A percentile compares a stretch with the other conserved stretches of the same genome.
phyloP scores from a whole-genome alignment of 2,329 filamentous ascomycete genomes.

The Colletotrichum sp. region DNA sequence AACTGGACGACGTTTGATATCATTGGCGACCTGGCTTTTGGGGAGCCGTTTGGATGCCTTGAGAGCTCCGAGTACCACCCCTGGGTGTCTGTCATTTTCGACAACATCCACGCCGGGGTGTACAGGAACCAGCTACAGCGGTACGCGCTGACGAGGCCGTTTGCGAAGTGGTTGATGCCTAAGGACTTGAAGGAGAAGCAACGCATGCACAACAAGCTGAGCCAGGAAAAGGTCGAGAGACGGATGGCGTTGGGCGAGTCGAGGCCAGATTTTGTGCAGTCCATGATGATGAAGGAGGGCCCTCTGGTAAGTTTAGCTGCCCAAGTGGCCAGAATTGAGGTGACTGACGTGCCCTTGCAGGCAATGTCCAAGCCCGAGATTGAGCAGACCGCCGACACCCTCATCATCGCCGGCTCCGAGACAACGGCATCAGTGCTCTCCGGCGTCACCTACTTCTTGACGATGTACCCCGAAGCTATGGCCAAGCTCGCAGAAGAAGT shows the following conservation, averaged over 20 bases:
- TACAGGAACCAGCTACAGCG: slow-evolving; percentile 3
- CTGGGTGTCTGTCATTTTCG: slow-evolving; percentile 30
- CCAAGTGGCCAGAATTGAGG: rapidly evolving
- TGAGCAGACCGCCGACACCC: slow-evolving; percentile 12
- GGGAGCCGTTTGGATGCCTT: slow-evolving; percentile 32
- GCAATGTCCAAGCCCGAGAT: slow-evolving; percentile 4
- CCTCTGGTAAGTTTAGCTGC: background rate
- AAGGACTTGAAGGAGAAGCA: background rate
- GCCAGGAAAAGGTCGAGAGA: background rate
- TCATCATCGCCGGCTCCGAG: slow-evolving; percentile 45
- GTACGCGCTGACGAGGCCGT: background rate
- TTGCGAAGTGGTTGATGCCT: background rate
- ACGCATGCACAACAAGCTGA: background rate
- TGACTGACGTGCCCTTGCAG: background rate
- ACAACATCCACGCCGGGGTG: background rate
- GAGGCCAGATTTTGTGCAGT: slow-evolving; percentile 24
- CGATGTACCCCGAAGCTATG: slow-evolving; percentile 32
- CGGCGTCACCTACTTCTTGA: slow-evolving; percentile 45
- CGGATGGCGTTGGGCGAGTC: slow-evolving; percentile 20
- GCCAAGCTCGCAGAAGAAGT: slow-evolving; percentile 44
- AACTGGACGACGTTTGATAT: slow-evolving; percentile 34
- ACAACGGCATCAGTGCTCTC: slow-evolving; percentile 50
- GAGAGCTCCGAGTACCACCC: slow-evolving; percentile 28
- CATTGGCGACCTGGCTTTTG: slow-evolving; percentile 34
- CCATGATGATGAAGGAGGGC: slow-evolving; percentile 22